phyloP scores from a whole-genome alignment of 495 filamentous ascomycete species.

The Chaetomium fimeti region DNA sequence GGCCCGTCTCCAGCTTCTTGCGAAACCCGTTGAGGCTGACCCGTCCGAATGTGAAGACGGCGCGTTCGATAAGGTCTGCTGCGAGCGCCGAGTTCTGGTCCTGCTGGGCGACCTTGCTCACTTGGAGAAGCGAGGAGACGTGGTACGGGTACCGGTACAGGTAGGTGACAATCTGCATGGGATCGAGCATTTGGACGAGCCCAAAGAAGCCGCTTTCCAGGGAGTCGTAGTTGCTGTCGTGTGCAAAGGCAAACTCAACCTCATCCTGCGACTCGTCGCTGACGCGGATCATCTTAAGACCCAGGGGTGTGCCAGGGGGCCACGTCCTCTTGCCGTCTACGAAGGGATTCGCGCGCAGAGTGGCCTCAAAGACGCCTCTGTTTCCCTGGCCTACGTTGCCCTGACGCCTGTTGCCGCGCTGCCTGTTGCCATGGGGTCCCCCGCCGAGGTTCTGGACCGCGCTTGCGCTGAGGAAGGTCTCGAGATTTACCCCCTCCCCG shows the following conservation, averaged over 20 bases:
- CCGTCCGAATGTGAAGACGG: constrained; percentile 89
- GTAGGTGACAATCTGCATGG: constrained; percentile 56
- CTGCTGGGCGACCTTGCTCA: constrained; percentile 86
- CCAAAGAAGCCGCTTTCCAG: constrained; percentile 73
- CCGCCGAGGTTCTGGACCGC: constrained; percentile 51
- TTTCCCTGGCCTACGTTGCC: not conserved
- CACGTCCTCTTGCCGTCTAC: constrained; percentile 89
- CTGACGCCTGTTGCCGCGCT: too few relatives aligned
- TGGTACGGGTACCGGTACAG: constrained; percentile 66
- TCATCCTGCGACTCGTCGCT: constrained; percentile 47
- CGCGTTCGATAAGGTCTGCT: constrained; percentile 85
- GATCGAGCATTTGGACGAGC: constrained; percentile 79
- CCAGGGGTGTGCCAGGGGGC: constrained; percentile 76
- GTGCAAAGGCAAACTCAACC: constrained; percentile 69
- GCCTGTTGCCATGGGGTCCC: constrained; percentile 40
- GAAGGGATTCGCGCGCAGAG: constrained; percentile 73
- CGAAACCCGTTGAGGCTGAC: constrained; percentile 77
- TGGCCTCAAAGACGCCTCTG: constrained; percentile 57
- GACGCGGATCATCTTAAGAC: constrained; percentile 79
- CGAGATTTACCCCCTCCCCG: constrained; percentile 60
- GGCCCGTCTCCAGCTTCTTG: constrained; percentile 70
- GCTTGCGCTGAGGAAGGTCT: constrained; percentile 60
- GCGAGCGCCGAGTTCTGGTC: constrained; percentile 81
- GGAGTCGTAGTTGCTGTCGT: constrained; percentile 71
- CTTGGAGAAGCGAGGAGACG: constrained; percentile 87